These are phyloP conservation scores for Ophioceras dolichostomum DNA, from an alignment of 2,329 filamentous ascomycete species.

Conservation along the genomic window DNA sequence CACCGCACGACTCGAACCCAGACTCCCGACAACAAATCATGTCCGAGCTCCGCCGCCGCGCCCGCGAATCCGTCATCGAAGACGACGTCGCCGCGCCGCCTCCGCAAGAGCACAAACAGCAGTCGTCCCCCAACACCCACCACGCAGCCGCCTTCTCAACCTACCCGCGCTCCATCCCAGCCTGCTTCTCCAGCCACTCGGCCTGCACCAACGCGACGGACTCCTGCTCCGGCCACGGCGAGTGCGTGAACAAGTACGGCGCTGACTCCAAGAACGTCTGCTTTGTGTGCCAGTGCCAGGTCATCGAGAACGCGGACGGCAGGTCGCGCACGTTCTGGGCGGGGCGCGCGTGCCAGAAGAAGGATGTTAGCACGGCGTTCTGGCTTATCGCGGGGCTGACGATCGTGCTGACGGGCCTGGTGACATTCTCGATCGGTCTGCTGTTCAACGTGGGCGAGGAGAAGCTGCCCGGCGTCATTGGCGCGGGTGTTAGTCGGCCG, in stretches of 20 bases:
- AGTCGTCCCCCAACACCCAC: slow-evolving; percentile 19
- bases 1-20: no score
- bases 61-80: slow-evolving; percentile 31
- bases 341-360: slow-evolving; percentile 79
- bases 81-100: slow-evolving; percentile 8
- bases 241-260: slow-evolving; percentile 57
- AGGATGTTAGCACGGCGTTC: slow-evolving; percentile 79
- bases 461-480: slow-evolving; percentile 85
- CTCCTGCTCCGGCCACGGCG: slow-evolving; percentile 73
- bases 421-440: slow-evolving; percentile 63
- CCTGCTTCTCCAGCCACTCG: slow-evolving; percentile 62
- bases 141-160: slow-evolving; percentile 67
- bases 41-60: slow-evolving; percentile 30
- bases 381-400: slow-evolving; percentile 73
- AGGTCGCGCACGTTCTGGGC: slow-evolving; percentile 43
- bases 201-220: slow-evolving; percentile 59
- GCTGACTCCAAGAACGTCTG: slow-evolving; percentile 32
- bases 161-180: slow-evolving; percentile 54
- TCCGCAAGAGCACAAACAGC: slow-evolving; percentile 4
- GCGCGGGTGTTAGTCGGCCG: slow-evolving; percentile 70
- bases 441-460: slow-evolving; percentile 76
- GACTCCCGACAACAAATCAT: no score
- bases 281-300: slow-evolving; percentile 66
- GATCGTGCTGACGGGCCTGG: slow-evolving; percentile 53
- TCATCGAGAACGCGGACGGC: slow-evolving; percentile 40